Conservation (phyloP, 2,329 filamentous ascomycete species). For the Aureobasidium lini region DNA sequence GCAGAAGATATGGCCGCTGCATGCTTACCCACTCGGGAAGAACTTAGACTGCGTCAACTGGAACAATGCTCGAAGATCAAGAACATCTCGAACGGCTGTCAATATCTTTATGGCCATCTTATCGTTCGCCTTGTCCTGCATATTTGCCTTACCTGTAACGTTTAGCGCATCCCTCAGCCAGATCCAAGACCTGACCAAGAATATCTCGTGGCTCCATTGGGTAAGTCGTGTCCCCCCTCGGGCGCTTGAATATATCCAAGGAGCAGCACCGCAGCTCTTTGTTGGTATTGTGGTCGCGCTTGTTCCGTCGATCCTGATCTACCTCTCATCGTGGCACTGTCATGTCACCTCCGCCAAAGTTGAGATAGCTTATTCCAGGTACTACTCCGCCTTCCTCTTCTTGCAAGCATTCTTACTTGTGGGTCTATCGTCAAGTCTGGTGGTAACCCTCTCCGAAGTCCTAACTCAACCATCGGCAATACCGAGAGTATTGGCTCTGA, state of each 20-base stretch:
- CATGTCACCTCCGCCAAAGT: background rate
- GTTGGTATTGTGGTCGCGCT: background rate
- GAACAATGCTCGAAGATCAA: background rate
- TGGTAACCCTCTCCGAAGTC: background rate
- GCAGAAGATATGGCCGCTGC: background rate
- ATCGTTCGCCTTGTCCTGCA: background rate
- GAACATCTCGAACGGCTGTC: background rate
- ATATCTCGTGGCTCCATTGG: background rate
- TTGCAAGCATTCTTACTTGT: background rate
- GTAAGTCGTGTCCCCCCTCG: background rate
- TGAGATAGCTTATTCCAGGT: background rate
- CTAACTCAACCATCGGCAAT: background rate
- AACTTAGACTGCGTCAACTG: background rate
- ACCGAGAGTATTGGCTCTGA: background rate
- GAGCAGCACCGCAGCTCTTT: background rate
- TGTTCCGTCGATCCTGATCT: background rate
- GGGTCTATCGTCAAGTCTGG: background rate
- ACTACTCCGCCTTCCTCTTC: slow-evolving; percentile 4
- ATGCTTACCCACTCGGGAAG: too few relatives aligned
- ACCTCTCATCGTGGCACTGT: background rate
- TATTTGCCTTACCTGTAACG: background rate
- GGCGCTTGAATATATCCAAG: background rate
- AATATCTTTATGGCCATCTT: background rate
- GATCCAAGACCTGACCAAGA: background rate
- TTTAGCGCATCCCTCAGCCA: background rate